phyloP scores from a whole-genome alignment of 108 stramenopile genomes.

The Schizochytrium sp. region DNA sequence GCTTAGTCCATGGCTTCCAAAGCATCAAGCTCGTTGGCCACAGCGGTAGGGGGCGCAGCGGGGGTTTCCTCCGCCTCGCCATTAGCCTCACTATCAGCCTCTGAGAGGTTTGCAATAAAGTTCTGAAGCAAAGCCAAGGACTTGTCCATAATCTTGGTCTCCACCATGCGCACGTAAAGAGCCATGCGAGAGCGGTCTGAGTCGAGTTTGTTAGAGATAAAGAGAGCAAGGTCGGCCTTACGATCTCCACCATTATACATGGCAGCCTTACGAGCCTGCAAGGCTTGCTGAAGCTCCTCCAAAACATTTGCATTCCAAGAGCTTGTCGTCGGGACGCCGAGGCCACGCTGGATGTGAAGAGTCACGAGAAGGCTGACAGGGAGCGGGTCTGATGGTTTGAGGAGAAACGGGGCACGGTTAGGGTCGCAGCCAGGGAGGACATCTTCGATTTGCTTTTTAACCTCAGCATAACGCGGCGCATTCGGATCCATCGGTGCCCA shows the following conservation, averaged over 20 bases:
- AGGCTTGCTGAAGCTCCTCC: conserved; percentile 34
- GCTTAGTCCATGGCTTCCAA: conserved; percentile 47
- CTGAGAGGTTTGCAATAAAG: neutral
- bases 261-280: conserved; percentile 43
- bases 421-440: conserved; percentile 38
- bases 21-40: neutral
- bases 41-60: neutral
- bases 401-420: conserved; percentile 42
- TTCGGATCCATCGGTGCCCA: conserved; percentile 51
- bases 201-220: neutral
- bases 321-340: conserved; percentile 24
- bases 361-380: conserved; percentile 41
- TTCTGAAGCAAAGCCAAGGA: neutral
- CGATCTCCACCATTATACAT: conserved; percentile 45
- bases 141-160: conserved; percentile 33
- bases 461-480: neutral
- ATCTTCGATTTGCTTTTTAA: neutral
- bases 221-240: neutral
- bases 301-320: conserved; percentile 31
- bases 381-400: conserved; percentile 9
- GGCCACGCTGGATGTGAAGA: conserved; percentile 26
- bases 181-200: conserved; percentile 36
- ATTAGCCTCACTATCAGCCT: neutral
- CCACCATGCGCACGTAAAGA: conserved; percentile 25
- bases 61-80: neutral